Base-by-base conservation (phyloP, 768 basidiomycete species). In the Phanerodontia chrysosporium region DNA sequence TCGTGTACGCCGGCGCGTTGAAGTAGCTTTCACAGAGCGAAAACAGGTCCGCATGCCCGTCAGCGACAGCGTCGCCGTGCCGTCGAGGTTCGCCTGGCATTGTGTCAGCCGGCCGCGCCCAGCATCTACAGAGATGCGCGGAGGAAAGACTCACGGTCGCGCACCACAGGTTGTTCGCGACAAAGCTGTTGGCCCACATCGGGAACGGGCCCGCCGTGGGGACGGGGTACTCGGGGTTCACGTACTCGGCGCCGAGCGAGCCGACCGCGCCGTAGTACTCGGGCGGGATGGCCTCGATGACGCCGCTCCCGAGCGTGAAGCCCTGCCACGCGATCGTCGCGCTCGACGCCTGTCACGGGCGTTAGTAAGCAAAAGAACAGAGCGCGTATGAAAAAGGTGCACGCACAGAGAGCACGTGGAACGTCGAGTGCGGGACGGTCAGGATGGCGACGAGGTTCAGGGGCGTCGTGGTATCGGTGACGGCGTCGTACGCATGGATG, bases 41-140 rank as follows among this genome's bases (percentile, higher is more conserved):
- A 49, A 61, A 57, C 10, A 56, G 39, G 49, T 57, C 44, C 6
- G 55, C 51, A n/a, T n/a, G 44, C 24, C 59, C 59, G 39, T 60
- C 28, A 14, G 42, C 21, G 32, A 6, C 7, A 35, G 32, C 32
- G 32, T 35, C 8, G 6, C 8, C 8, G 39, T 42, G 10, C 39
- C 8, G 39, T 42, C 39, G 6, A 18, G 10, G 16, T 42, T 18
- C 6, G 39, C 4, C 39, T 42, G 18, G 32, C 39, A 42, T 4
- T 42, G 18, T 18, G 8, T 42, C 39, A 42, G 39, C 39, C 4
- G 4, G 8, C 18, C 9, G 9, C 39, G 10, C 39, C 4, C 39
- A 18, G 8, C 4, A 7, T 7, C 32, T 18, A 18, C 18, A 5
- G 10, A 42, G 39, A 18, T 18, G 18, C 4, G 39, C 8, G 8